These are phyloP conservation scores for Aspergillus egyptiacus DNA, from an alignment of 495 filamentous ascomycete species.

Conservation along the genomic window DNA sequence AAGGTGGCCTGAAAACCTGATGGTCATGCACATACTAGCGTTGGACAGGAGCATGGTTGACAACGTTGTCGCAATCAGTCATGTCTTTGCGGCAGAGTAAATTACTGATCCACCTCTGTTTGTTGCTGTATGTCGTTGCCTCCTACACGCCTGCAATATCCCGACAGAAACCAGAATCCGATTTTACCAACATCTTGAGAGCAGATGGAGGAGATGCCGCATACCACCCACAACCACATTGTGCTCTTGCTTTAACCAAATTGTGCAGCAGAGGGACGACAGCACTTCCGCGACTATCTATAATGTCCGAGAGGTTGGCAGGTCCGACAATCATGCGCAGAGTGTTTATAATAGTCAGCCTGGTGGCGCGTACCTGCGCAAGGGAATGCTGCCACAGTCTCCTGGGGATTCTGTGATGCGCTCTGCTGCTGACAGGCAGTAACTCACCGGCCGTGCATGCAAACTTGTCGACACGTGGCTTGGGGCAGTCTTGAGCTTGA, in stretches of 20 bases:
- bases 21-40: conserved; percentile 53
- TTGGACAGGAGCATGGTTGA: conserved; percentile 25
- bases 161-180: conserved; percentile 39
- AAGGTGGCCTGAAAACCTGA: conserved; percentile 43
- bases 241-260: conserved; percentile 39
- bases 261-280: conserved; percentile 39
- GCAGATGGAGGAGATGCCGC: conserved; percentile 39
- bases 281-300: conserved; percentile 37
- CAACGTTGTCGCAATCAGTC: conserved; percentile 40
- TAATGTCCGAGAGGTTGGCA: conserved; percentile 33
- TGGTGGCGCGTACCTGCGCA: conserved; percentile 39
- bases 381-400: conserved; percentile 41
- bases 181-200: conserved; percentile 35
- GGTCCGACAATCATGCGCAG: conserved; percentile 43
- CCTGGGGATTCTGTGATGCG: conserved; percentile 41
- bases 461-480: too few species aligned
- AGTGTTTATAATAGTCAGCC: conserved; percentile 27
- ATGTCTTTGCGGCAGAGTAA: conserved; percentile 41
- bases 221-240: conserved; percentile 46
- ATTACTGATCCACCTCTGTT: conserved; percentile 25
- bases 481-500: too few species aligned
- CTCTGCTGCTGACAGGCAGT: conserved; percentile 35
- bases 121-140: conserved; percentile 13
- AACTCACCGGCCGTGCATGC: too few species aligned
- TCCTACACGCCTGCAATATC: conserved; percentile 30